These are phyloP conservation scores for Mycosarcoma maydis DNA, from an alignment of 1,284 basidiomycete species.

Conservation along the genomic window DNA sequence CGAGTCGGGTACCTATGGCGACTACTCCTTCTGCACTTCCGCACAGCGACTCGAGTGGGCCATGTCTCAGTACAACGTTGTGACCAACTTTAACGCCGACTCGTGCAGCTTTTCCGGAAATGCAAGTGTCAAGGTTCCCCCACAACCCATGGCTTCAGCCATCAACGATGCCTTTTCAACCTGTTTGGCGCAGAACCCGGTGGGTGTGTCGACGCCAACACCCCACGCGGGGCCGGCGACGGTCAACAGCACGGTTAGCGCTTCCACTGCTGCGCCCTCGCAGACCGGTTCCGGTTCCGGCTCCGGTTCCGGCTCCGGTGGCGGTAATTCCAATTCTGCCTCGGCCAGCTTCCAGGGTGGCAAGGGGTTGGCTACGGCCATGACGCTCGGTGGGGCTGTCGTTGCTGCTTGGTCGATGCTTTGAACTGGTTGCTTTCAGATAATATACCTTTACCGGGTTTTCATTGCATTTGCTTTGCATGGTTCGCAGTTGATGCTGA, in stretches of 20 bases:
- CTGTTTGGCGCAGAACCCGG: slow-evolving; percentile 75
- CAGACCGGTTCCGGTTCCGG: too few species aligned
- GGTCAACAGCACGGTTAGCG: not conserved
- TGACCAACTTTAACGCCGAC: slow-evolving; percentile 72
- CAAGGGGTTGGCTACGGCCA: not conserved
- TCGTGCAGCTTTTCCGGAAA: slow-evolving; percentile 82
- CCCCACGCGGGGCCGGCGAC: slow-evolving; percentile 7
- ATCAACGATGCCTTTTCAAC: slow-evolving; percentile 75
- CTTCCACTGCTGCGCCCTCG: not conserved
- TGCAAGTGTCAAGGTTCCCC: slow-evolving; percentile 75
- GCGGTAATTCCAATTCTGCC: too few species aligned
- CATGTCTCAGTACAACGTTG: slow-evolving; percentile 82
- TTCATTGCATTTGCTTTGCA: too few species aligned
- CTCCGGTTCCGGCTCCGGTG: too few species aligned
- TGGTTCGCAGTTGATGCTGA: too few species aligned
- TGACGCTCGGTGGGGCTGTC: not conserved
- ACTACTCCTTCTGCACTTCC: slow-evolving; percentile 78
- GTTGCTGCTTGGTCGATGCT: too few species aligned
- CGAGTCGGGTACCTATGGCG: slow-evolving; percentile 78
- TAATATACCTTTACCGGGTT: too few species aligned
- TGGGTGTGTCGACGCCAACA: slow-evolving; percentile 63
- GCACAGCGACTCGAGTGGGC: slow-evolving; percentile 74
- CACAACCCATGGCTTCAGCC: slow-evolving; percentile 71
- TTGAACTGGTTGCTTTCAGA: too few species aligned
- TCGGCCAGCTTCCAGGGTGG: too few species aligned